Evolutionary conservation across 108 stramenopile genomes (phyloP), one percentile per base, ranked within the genome.

Genomic region (Cyclotella sp.): DNA sequence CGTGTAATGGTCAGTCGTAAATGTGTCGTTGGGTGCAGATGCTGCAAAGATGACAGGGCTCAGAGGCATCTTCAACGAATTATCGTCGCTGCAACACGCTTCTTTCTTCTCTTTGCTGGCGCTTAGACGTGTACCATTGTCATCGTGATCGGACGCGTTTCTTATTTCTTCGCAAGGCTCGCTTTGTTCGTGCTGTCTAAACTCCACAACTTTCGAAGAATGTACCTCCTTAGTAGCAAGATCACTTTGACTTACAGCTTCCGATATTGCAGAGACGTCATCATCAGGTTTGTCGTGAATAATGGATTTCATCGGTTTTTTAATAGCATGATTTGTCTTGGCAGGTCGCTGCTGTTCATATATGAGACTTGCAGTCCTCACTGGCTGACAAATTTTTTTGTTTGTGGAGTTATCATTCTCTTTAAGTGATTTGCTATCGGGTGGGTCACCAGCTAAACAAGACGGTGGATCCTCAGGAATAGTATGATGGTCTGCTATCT

Each of bases 261-360:
- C 55, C 22, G 60, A 61, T 39, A 61, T 34, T 12, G 60, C 60
- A 15, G 60, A 61, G 15, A 61, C n/a, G 12, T 61, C 60, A 61
- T 61, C 60, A 61, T 29, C 30, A 39, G 34, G 60, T 39, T 61
- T 3, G 10, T 61, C 12, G 0, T 39, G 14, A n/a, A 61, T 61
- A 19, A 39, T 14, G 34, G 34, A 9, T 10, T 29, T 61, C 60
- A 34, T 21, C 24, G 55, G 55, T 1, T 57, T 24, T 12, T 26
- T 3, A 26, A 26, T 3, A 57, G 24, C 22, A 24, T 49, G 47
- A 16, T 49, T 3, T 16, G 3, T 34, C 34, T 34, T 34, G 34
- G 34, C 34, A 34, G 4, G 34, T 34, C 4, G 34, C 34, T 6
- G 2, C 34, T 34, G 34, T 34, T 34, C 34, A 34, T 34, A 49